Percentiles rank a stretch among this genome's conserved stretches.
Evolutionary conservation across 768 basidiomycete species (phyloP).

Genomic region (Glaciozyma martinii): DNA sequence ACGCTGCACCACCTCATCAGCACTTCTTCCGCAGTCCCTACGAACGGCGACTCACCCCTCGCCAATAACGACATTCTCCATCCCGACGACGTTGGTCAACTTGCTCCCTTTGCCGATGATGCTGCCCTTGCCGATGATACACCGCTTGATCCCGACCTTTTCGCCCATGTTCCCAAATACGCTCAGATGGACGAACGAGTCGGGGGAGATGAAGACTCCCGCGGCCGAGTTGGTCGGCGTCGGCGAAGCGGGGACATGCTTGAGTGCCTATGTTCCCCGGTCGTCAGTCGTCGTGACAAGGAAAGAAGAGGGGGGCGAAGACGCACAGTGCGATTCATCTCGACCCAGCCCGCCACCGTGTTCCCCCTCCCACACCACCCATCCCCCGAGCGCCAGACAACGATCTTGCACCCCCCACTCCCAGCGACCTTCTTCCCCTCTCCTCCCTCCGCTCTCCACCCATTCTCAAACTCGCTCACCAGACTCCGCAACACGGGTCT

Average conservation of each 20-base stretch:
- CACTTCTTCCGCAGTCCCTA: no score
- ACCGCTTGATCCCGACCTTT: slow-evolving; percentile 30
- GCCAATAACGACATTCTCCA: slow-evolving; percentile 25
- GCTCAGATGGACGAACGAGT: slow-evolving; percentile 20
- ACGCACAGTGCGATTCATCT: slow-evolving; percentile 28
- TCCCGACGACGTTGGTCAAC: slow-evolving; percentile 23
- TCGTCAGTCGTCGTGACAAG: not conserved
- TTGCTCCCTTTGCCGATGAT: slow-evolving; percentile 21
- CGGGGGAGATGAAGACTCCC: slow-evolving; percentile 31
- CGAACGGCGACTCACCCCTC: slow-evolving; percentile 14
- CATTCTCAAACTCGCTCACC: not conserved
- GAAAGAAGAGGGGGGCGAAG: no score
- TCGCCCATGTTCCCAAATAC: slow-evolving; percentile 22
- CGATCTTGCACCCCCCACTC: slow-evolving; percentile 27
- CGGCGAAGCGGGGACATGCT: slow-evolving; percentile 15
- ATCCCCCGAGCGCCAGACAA: slow-evolving; percentile 19
- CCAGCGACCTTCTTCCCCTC: slow-evolving; percentile 3
- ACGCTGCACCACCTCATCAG: not conserved
- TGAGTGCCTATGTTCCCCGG: slow-evolving; percentile 9
- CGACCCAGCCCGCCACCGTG: slow-evolving; percentile 26
- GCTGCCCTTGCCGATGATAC: slow-evolving; percentile 20
- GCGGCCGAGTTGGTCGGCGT: slow-evolving; percentile 16
- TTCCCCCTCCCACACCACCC: slow-evolving; percentile 27
- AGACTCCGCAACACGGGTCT: not conserved
- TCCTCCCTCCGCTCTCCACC: not conserved